Base-by-base conservation (phyloP, 768 basidiomycete genomes). In the Trametopsis cervina region DNA sequence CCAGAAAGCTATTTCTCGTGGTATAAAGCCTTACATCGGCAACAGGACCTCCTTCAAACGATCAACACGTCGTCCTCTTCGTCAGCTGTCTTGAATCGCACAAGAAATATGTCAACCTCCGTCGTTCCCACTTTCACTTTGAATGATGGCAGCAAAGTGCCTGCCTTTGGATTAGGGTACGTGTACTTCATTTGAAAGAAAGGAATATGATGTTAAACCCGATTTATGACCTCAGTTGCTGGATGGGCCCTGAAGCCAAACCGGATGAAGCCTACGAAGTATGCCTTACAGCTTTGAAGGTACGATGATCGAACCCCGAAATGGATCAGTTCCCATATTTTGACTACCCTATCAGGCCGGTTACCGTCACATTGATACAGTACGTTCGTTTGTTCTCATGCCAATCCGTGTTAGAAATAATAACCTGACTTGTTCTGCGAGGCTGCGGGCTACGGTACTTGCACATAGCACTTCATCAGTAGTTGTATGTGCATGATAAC, bases 341-440 rank as follows among this genome's bases (percentile, higher is more conserved):
- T n/a, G n/a, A n/a, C n/a, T n/a, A n/a, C n/a, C n/a, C n/a, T n/a
- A n/a, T n/a, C 26, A 50, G 44, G 18, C 33, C 12, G 51, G 51
- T 11, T 52, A 52, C 36, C 40, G 51, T 3, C 51, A 52, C 23
- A 36, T 52, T n/a, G 51, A 52, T 36, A 52, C 51, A 1, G 51
- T 52, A 22, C 25, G 2, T 23, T 12, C 24, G 12, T 26, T 9
- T 13, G 9, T 37, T 12, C 9, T 23, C 22, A 15, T 18, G 29
- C 35, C 4, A 26, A 20, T 6, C 3, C 23, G n/a, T 10, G 12
- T 37, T 38, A 37, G 25, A 10, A 23, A 37, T 12, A 10, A 36
- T 13, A 6, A 3, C 5, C 21, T 41, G 13, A 41, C 40, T 9
- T 41, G 21, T 13, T 11, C 11, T 21, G 12, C 21, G 17, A 42